Evolutionary conservation across 2,329 filamentous ascomycete species (phyloP), one percentile per base, ranked within the genome.

Genomic region (Penicillium thymicola): DNA sequence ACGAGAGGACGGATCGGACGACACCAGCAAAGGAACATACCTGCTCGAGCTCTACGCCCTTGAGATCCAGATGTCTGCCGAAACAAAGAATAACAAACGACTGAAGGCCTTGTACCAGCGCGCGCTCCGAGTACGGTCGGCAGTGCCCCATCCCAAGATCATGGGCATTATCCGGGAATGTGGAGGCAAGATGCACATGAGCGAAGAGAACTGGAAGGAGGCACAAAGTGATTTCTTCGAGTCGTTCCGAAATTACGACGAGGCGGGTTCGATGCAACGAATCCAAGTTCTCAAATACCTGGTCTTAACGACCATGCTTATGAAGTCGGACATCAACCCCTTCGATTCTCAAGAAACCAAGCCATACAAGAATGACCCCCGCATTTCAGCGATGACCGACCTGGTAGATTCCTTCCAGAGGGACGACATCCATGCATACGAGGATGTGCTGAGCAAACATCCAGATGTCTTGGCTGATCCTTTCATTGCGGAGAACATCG

Each of bases 151-250:
- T 76, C 94, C 94, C 57, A 96, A 96, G 78, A 96, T 99, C 73
- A 97, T 97, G 91, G 94, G 94, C 50, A 93, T 99, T 73, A 99
- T 99, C 71, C 89, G 93, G 53, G 94, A 99, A 78, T 99, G 94
- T 72, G 94, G 94, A 68, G 94, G 94, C 67, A 99, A 99, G 81
- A 99, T 99, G 94, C 92, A 97, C 79, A 97, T 99, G 94, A 94
- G 90, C 74, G 94, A 99, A 81, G 94, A 97, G 78, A 97, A 97
- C 73, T 99, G 94, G 94, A 91, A 94, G 73, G 90, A 92, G 69
- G 94, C 94, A 1, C 92, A 97, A 76, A 93, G 87, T 67, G 94
- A 97, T 78, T 99, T 99, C 76, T 97, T 97, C 75, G 94, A 99
- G 74, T 96, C 93, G 1, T 99, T 99, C 80, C 89, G 92, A 55